phyloP scores from a whole-genome alignment of 2,329 filamentous ascomycete species.

The Botrytis cinerea region DNA sequence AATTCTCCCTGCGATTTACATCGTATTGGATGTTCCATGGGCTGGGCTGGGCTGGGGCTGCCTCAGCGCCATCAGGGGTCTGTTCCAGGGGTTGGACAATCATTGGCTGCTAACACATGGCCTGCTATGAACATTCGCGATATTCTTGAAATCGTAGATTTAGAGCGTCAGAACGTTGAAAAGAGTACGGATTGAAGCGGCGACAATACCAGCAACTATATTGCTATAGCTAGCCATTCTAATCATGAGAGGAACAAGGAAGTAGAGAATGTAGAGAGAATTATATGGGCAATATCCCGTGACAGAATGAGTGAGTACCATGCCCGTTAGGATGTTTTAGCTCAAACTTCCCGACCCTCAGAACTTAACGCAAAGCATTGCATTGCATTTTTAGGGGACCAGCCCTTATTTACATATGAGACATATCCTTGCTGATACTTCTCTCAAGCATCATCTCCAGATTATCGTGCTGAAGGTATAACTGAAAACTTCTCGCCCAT shows the following conservation, averaged over 20 bases:
- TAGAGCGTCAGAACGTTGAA: not conserved
- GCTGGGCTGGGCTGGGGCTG: not conserved
- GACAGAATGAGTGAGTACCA: conserved; percentile 25
- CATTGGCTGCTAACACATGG: conserved; percentile 12
- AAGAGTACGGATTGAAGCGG: conserved; percentile 1
- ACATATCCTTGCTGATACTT: conserved; percentile 35
- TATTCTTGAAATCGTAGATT: conserved; percentile 16
- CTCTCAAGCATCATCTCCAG: conserved; percentile 35
- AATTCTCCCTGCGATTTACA: not conserved
- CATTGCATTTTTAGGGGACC: conserved; percentile 1
- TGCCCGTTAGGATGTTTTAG: conserved; percentile 13
- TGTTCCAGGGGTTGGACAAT: conserved; percentile 2
- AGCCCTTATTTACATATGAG: conserved; percentile 1
- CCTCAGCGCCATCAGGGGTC: conserved; percentile 8
- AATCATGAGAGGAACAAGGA: conserved; percentile 7
- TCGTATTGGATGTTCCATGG: not conserved
- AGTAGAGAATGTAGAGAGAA: conserved; percentile 14
- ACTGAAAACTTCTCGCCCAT: conserved; percentile 34
- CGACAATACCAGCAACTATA: conserved; percentile 2
- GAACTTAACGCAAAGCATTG: conserved; percentile 12
- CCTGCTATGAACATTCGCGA: conserved; percentile 16
- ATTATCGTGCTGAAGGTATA: conserved; percentile 36
- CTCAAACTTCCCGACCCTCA: conserved; percentile 19
- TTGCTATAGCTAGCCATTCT: not conserved
- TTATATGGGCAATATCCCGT: conserved; percentile 15